These are phyloP conservation scores for Echeveria elegans DNA, from an alignment of 164 flowering plant genomes.

Conservation along the genomic window DNA sequence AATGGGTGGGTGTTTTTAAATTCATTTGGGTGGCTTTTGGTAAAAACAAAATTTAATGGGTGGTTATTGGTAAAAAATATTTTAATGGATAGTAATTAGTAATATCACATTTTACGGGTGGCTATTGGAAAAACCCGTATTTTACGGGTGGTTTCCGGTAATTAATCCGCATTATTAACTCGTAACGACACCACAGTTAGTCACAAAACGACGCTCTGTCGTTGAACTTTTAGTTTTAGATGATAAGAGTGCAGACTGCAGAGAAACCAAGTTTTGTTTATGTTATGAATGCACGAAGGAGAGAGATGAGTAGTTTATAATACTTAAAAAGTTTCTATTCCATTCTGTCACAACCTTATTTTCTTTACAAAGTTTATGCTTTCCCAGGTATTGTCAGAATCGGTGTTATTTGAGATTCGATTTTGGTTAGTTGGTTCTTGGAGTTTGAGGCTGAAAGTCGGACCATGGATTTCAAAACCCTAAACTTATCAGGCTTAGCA, in stretches of 20 bases:
- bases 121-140: too few species aligned
- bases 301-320: not conserved
- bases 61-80: too few species aligned
- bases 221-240: too few species aligned
- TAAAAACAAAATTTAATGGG: too few species aligned
- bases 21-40: too few species aligned
- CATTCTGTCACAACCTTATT: slow-evolving; percentile 2
- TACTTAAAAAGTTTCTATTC: slow-evolving; percentile 7
- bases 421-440: not conserved
- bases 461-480: not conserved
- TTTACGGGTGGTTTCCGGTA: too few species aligned
- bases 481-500: not conserved
- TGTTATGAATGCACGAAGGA: not conserved
- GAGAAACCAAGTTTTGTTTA: not conserved
- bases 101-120: too few species aligned
- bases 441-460: not conserved
- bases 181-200: not conserved
- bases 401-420: not conserved
- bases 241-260: not conserved
- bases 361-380: not conserved
- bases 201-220: not conserved
- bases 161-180: not conserved
- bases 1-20: too few species aligned
- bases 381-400: slow-evolving; percentile 1
- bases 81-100: too few species aligned